Base-by-base conservation (phyloP, 169 alveolate genomes). In the Pseudocohnilembus persalinus region DNA sequence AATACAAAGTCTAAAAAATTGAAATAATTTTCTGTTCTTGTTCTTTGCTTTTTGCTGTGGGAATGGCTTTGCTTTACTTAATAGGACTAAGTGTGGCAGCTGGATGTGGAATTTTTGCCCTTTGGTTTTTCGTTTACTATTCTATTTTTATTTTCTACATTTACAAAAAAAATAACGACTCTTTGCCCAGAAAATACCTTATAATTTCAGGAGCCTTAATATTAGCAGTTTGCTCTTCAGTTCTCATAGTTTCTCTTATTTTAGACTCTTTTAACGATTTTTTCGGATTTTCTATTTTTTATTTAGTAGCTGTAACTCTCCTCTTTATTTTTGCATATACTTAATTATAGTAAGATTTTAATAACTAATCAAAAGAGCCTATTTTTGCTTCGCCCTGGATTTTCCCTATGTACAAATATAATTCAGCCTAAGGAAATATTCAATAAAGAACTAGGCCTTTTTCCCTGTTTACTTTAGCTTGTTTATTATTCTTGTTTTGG, bases 361-460 rank as follows among this genome's bases (percentile, higher is more conserved):
- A 29, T 26, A 49, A 82, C 16, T 35, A 76, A 29, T 87, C 76
- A 29, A 74, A 83, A 24, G 34, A 83, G 30, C 96, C 96, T 27
- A 73, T 93, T n/a, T 90, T 90, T 74, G 88, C 81, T 77, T 88
- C 93, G 0, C 92, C 96, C n/a, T 90, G 92, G 92, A 34, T 93
- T 1, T 90, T 90, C 90, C 96, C 96, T 32, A 83, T 90, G 15
- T 93, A 79, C 76, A 90, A 81, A 31, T 93, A 90, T 77, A 77
- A 84, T 32, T 84, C 94, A 0, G 81, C 74, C 64, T 82, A 83
- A 33, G 85, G 90, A n/a, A 81, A 83, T 34, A 81, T 93, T 30
- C 85, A 74, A 27, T 32, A 74, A 30, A 77, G 82, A 33, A 88
- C 88, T 75, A 27, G 30, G 1, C 85, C 90, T 0, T 74, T 87